Conservation (phyloP, 192 early-diverging fungal species). For the Entomortierella beljakovae region DNA sequence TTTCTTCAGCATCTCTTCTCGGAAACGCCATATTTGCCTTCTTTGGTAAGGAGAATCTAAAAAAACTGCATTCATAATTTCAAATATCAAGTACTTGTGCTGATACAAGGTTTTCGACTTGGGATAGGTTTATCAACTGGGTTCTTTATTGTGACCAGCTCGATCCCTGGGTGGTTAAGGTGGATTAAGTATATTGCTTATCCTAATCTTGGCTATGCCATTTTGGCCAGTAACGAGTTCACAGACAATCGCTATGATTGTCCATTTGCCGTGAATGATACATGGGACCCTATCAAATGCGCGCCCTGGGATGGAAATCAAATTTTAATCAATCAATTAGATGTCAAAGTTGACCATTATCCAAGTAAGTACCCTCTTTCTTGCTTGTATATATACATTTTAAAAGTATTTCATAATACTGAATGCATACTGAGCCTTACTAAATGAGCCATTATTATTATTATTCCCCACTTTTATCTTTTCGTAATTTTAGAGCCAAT, state of each 20-base stretch:
- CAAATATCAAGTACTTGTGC: no score
- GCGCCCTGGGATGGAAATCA: slow-evolving; percentile 31
- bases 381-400: background rate
- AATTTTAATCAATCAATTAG: slow-evolving; percentile 18
- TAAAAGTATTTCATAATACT: no score
- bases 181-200: slow-evolving; percentile 50
- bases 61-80: no score
- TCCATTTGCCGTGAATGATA: slow-evolving; percentile 13
- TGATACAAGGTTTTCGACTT: no score
- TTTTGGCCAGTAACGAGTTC: slow-evolving; percentile 48
- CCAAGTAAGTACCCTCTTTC: slow-evolving; percentile 8
- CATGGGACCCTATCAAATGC: slow-evolving; percentile 34
- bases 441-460: no score
- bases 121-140: slow-evolving; percentile 39
- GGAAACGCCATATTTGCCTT: slow-evolving; percentile 52
- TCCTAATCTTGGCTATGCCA: slow-evolving; percentile 28
- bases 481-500: slow-evolving; percentile 14
- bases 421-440: no score
- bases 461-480: background rate
- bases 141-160: slow-evolving; percentile 43
- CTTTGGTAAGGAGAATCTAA: no score
- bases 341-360: slow-evolving; percentile 22
- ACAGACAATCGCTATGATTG: slow-evolving; percentile 33
- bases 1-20: slow-evolving; percentile 38
- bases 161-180: slow-evolving; percentile 43